A percentile compares a stretch with the other conserved stretches of the same genome.
These are phyloP conservation scores for Ilyonectria robusta DNA, from an alignment of 2,329 filamentous ascomycete genomes.

Conservation along the genomic window DNA sequence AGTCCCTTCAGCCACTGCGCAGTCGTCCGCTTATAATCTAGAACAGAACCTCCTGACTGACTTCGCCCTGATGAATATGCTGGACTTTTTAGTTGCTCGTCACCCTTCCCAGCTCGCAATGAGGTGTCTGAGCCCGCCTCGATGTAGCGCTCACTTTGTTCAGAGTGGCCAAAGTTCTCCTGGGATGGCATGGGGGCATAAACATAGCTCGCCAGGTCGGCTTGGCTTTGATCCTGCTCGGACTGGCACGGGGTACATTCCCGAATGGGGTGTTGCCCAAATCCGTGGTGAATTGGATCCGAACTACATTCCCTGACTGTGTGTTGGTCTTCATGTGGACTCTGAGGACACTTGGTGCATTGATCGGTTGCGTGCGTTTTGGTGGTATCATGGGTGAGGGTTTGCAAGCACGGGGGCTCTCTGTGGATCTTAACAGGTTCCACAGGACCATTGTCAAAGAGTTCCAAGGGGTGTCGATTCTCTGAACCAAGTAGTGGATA, in stretches of 20 bases:
- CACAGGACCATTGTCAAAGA: not conserved
- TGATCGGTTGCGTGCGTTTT: not conserved
- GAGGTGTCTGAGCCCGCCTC: constrained; percentile 23
- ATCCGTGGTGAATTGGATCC: constrained; percentile 18
- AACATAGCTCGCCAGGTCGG: not conserved
- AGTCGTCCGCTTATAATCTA: constrained; percentile 53
- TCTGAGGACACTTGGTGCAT: not conserved
- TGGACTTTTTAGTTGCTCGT: constrained; percentile 8
- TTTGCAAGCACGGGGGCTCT: not conserved
- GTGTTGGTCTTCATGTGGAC: not conserved
- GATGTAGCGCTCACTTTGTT: constrained; percentile 13
- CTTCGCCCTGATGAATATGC: constrained; percentile 35
- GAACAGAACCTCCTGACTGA: constrained; percentile 46
- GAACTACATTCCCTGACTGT: constrained; percentile 17
- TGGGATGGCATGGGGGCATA: not conserved
- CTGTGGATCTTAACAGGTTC: not conserved
- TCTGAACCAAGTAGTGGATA: not conserved
- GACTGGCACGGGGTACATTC: constrained; percentile 1
- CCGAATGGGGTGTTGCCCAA: constrained; percentile 2
- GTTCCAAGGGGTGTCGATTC: not conserved
- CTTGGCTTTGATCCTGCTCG: not conserved
- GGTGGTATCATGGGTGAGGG: not conserved
- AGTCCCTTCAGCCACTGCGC: constrained; percentile 53
- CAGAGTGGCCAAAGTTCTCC: not conserved
- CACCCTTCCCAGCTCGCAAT: not conserved